A percentile compares a stretch with the other conserved stretches of the same genome.
phyloP scores from a whole-genome alignment of 2,329 filamentous ascomycete species.

The Fusarium poae region DNA sequence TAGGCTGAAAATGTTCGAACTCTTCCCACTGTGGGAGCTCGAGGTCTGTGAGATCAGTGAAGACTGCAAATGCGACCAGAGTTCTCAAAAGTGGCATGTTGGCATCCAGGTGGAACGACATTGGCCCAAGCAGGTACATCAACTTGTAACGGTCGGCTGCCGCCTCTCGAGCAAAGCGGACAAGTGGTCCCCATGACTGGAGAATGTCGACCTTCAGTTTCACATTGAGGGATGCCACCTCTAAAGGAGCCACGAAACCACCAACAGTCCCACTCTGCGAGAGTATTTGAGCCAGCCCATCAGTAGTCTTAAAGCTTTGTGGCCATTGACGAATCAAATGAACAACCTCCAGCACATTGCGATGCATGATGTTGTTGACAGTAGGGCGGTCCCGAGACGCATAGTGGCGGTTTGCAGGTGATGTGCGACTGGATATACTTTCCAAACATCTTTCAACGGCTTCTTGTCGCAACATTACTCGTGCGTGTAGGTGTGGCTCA shows the following conservation, averaged over 20 bases:
- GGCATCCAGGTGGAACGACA: conserved; percentile 41
- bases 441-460: conserved; percentile 29
- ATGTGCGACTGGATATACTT: conserved; percentile 10
- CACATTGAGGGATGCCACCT: conserved; percentile 39
- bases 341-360: conserved; percentile 44
- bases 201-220: conserved; percentile 37
- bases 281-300: conserved; percentile 35
- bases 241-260: conserved; percentile 34
- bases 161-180: conserved; percentile 19
- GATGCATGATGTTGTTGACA: conserved; percentile 31
- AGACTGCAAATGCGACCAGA: conserved; percentile 41
- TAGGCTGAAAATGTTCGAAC: conserved; percentile 41
- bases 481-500: conserved; percentile 36
- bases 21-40: conserved; percentile 39
- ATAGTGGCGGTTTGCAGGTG: conserved; percentile 26
- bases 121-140: conserved; percentile 44
- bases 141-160: conserved; percentile 31
- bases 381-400: conserved; percentile 42
- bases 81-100: conserved; percentile 41
- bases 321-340: conserved; percentile 36
- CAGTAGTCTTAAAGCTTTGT: conserved; percentile 35
- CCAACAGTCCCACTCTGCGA: conserved; percentile 30
- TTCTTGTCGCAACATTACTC: conserved; percentile 38
- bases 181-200: conserved; percentile 41
- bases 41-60: conserved; percentile 37